Percentiles rank a stretch among this genome's conserved stretches.
Conservation (phyloP, 768 basidiomycete species). For the Naganishia vishniacii region DNA sequence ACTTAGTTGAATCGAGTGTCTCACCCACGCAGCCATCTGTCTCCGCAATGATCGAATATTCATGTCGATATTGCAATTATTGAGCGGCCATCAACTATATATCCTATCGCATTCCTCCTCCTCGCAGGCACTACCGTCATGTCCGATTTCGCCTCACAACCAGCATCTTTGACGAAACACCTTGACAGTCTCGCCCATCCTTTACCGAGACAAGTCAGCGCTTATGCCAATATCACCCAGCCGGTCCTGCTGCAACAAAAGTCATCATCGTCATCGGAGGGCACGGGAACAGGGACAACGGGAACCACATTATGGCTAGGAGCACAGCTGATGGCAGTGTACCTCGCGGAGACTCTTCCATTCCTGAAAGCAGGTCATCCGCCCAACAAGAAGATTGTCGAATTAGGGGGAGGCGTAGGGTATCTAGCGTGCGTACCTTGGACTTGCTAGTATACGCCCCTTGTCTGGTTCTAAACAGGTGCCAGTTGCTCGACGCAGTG, state of each 20-base stretch:
- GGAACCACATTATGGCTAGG: constrained; percentile 82
- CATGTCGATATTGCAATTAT: too few relatives aligned
- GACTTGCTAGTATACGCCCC: neutral
- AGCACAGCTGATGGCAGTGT: constrained; percentile 67
- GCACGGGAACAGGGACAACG: constrained; percentile 53
- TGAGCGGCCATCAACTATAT: too few relatives aligned
- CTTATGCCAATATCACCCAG: constrained; percentile 12
- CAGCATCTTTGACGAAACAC: constrained; percentile 39
- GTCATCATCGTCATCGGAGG: neutral
- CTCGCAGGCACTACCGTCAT: too few relatives aligned
- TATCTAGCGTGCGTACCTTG: constrained; percentile 60
- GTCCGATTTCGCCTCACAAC: constrained; percentile 26
- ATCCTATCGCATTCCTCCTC: neutral
- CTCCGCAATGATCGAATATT: too few relatives aligned
- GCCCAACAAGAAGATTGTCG: constrained; percentile 54
- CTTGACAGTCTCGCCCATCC: constrained; percentile 33
- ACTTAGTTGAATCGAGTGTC: too few relatives aligned
- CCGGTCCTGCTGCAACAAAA: constrained; percentile 27
- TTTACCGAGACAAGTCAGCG: constrained; percentile 27
- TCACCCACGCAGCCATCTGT: too few relatives aligned
- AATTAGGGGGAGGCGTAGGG: constrained; percentile 78
- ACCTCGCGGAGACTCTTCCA: constrained; percentile 51
- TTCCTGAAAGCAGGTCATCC: neutral
- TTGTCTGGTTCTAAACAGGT: neutral
- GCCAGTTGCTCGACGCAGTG: constrained; percentile 31